These are phyloP conservation scores for Iberis amara DNA, from an alignment of 441 rosid genomes.

Conservation along the genomic window DNA sequence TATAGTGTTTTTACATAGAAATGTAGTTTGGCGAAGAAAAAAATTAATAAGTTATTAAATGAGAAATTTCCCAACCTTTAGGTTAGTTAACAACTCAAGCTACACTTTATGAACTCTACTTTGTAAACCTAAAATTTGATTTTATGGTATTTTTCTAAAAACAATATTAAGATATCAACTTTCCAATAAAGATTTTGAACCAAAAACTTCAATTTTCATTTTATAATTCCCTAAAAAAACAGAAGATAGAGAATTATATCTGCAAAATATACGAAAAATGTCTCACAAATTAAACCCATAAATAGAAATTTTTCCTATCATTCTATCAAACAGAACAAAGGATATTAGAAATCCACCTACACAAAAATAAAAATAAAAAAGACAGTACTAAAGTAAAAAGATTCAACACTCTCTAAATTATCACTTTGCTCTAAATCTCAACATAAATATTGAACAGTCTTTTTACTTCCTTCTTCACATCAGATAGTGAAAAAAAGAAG, in stretches of 20 bases:
- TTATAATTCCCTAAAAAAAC: neutral
- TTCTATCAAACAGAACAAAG: constrained; percentile 7
- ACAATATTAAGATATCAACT: too few relatives aligned
- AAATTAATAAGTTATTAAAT: too few relatives aligned
- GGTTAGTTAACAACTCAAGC: too few relatives aligned
- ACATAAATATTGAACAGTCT: neutral
- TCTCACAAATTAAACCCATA: constrained; percentile 5
- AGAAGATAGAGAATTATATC: too few relatives aligned
- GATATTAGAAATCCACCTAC: constrained; percentile 17
- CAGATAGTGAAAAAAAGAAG: neutral
- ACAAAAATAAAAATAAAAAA: constrained; percentile 15
- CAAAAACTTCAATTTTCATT: too few relatives aligned
- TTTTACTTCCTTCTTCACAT: too few relatives aligned
- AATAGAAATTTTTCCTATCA: neutral
- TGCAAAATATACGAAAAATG: constrained; percentile 7
- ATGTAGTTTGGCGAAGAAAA: too few relatives aligned
- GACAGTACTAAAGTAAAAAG: constrained; percentile 9
- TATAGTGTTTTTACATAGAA: too few relatives aligned
- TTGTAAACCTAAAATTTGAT: too few relatives aligned
- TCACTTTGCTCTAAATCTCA: constrained; percentile 11
- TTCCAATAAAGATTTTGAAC: neutral
- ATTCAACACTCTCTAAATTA: constrained; percentile 14
- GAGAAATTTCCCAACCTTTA: too few relatives aligned
- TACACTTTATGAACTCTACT: too few relatives aligned
- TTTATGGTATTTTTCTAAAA: too few relatives aligned